Percentiles rank a stretch among this genome's conserved stretches.
phyloP scores from a whole-genome alignment of 2,329 filamentous ascomycete species.

The Exophiala alcalophila region DNA sequence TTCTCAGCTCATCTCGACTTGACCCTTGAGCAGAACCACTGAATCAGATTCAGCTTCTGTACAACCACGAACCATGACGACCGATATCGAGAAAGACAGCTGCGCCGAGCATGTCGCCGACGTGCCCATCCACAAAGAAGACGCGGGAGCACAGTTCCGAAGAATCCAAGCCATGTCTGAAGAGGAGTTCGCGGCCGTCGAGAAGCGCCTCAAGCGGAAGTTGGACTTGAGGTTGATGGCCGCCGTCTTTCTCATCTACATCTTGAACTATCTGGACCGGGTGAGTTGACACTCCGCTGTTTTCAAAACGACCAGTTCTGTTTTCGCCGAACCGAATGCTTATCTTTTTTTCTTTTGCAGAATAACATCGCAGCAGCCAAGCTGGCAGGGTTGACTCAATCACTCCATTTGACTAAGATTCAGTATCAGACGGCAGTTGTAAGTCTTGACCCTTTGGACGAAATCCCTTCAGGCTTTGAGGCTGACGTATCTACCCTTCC shows the following conservation, averaged over 20 bases:
- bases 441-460: too few relatives aligned
- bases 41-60: too few relatives aligned
- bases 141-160: too few relatives aligned
- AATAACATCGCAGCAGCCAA: constrained; percentile 51
- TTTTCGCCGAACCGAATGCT: background rate
- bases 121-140: too few relatives aligned
- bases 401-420: constrained; percentile 34
- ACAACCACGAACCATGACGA: too few relatives aligned
- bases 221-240: constrained; percentile 60
- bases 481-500: too few relatives aligned
- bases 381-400: constrained; percentile 50
- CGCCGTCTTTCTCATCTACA: constrained; percentile 48
- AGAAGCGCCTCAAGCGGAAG: constrained; percentile 63
- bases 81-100: too few relatives aligned
- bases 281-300: too few relatives aligned
- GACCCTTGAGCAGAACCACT: too few relatives aligned
- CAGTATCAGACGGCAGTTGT: constrained; percentile 40
- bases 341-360: background rate
- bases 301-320: background rate
- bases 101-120: too few relatives aligned
- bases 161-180: background rate
- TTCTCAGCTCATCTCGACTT: too few relatives aligned
- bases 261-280: background rate
- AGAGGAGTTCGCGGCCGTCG: constrained; percentile 52
- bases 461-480: too few relatives aligned